These are phyloP conservation scores for Bonia amplexicaulis DNA, from an alignment of 176 grass and related monocot genomes.

Conservation along the genomic window DNA sequence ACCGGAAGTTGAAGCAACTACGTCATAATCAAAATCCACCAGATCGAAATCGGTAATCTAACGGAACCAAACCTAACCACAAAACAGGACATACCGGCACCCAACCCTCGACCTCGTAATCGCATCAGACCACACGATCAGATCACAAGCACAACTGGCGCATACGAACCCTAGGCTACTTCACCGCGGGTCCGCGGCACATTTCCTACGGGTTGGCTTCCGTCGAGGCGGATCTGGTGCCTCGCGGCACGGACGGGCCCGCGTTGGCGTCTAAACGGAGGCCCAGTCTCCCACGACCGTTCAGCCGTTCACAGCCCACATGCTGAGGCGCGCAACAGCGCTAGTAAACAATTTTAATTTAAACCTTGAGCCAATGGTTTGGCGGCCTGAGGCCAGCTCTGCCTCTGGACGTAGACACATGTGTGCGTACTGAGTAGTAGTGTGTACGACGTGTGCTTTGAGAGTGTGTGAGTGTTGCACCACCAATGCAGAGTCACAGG, in stretches of 20 bases:
- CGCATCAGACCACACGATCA: background rate
- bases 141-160: background rate
- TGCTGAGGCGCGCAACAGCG: background rate
- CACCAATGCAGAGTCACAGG: background rate
- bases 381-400: too few relatives aligned
- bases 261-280: background rate
- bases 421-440: too few relatives aligned
- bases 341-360: too few relatives aligned
- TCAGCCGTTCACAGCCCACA: background rate
- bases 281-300: background rate
- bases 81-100: background rate
- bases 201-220: conserved; percentile 10
- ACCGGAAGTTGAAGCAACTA: background rate
- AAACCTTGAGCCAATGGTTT: too few relatives aligned
- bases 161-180: background rate
- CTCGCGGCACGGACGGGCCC: background rate
- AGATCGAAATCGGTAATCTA: background rate
- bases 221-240: background rate
- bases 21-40: background rate
- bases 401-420: too few relatives aligned
- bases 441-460: too few relatives aligned
- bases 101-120: background rate
- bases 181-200: background rate
- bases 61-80: background rate
- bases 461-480: too few relatives aligned